These are phyloP conservation scores for Papiliotrema fonsecae DNA, from an alignment of 1,284 basidiomycete genomes.

Conservation along the genomic window DNA sequence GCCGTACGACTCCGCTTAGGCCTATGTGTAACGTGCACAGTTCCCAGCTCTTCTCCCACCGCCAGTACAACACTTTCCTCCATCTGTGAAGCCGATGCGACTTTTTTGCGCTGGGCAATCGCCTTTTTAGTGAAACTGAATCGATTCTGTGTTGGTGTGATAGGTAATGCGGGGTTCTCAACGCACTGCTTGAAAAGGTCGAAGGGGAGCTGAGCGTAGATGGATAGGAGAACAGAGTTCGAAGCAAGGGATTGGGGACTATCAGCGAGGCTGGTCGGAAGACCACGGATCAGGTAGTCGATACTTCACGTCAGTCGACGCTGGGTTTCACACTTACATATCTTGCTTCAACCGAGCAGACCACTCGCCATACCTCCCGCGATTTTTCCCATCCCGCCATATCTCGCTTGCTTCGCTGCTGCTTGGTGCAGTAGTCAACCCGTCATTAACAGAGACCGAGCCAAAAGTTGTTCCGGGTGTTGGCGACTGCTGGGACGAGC, in stretches of 20 bases:
- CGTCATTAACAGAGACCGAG: slow-evolving; percentile 5
- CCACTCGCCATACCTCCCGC: slow-evolving; percentile 37
- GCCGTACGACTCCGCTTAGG: slow-evolving; percentile 62
- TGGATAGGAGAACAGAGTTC: slow-evolving; percentile 28
- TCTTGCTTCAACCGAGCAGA: slow-evolving; percentile 29
- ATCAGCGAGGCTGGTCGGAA: slow-evolving; percentile 53
- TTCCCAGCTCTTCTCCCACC: slow-evolving; percentile 63
- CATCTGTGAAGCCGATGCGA: slow-evolving; percentile 54
- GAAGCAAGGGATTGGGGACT: slow-evolving; percentile 46
- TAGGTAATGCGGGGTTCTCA: slow-evolving; percentile 36
- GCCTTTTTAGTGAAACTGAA: slow-evolving; percentile 86
- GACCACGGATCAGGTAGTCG: slow-evolving; percentile 66
- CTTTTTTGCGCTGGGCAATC: slow-evolving; percentile 68
- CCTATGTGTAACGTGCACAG: slow-evolving; percentile 79
- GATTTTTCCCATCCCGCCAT: slow-evolving; percentile 11
- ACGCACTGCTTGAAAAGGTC: slow-evolving; percentile 42
- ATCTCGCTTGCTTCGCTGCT: slow-evolving; percentile 4
- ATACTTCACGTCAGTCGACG: slow-evolving; percentile 60
- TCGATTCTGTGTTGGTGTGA: slow-evolving; percentile 65
- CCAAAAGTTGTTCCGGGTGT: slow-evolving; percentile 4
- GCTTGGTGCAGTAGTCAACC: slow-evolving; percentile 1
- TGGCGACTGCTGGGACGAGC: neutral
- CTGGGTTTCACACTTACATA: slow-evolving; percentile 20
- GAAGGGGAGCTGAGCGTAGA: slow-evolving; percentile 47
- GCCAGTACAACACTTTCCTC: slow-evolving; percentile 77